Conservation (phyloP, 1,284 basidiomycete species). For the Phenoliferia sp. region DNA sequence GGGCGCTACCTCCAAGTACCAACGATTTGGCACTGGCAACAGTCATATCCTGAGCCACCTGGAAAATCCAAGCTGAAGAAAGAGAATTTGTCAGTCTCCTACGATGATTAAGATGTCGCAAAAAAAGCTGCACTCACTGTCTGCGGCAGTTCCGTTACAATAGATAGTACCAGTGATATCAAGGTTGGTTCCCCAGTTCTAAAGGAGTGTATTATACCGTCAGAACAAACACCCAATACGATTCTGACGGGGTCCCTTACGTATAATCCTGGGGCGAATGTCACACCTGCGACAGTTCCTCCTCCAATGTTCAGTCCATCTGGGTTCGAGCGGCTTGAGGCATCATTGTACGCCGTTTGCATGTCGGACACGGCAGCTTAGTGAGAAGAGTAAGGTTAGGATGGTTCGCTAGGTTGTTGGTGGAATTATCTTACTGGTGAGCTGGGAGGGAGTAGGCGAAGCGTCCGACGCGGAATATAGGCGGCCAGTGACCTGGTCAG, state of each 20-base stretch:
- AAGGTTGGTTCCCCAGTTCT: not conserved
- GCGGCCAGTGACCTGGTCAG: not conserved
- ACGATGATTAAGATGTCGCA: not conserved
- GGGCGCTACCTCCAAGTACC: not conserved
- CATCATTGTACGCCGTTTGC: not conserved
- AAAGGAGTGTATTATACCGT: too few relatives aligned
- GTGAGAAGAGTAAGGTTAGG: not conserved
- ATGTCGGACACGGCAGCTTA: not conserved
- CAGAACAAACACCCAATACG: too few relatives aligned
- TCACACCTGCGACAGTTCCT: not conserved
- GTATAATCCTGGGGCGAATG: not conserved
- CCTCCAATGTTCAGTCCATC: not conserved
- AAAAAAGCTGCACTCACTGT: not conserved
- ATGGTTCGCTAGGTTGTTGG: too few relatives aligned
- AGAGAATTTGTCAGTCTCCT: not conserved
- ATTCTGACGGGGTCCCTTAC: too few relatives aligned
- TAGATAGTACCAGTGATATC: not conserved
- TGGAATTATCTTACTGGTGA: not conserved
- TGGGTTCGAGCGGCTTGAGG: not conserved
- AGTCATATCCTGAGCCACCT: not conserved
- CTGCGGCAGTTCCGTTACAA: not conserved
- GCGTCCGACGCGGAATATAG: not conserved
- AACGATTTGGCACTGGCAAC: not conserved
- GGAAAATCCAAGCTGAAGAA: not conserved
- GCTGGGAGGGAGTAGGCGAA: not conserved